A percentile compares a stretch with the other conserved stretches of the same genome.
Evolutionary conservation across 495 filamentous ascomycete species (phyloP).

Genomic region (Penicillium samsonianum): DNA sequence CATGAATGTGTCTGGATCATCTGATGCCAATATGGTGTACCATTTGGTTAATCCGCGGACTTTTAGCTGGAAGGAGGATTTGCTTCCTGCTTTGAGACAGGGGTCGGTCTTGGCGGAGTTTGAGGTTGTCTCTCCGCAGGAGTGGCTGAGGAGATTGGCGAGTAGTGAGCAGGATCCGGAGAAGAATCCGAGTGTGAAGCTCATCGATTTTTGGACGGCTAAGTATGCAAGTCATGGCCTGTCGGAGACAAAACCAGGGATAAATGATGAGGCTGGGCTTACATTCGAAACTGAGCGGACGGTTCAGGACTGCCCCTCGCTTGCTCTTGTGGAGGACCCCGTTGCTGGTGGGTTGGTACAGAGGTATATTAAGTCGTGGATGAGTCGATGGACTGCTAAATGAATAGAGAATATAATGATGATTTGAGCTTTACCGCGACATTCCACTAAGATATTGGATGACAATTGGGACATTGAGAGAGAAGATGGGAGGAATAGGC

Average conservation of each 20-base stretch:
- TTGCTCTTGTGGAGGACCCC: constrained; percentile 22
- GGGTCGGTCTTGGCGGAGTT: constrained; percentile 43
- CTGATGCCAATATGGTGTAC: constrained; percentile 43
- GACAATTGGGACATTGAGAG: background rate
- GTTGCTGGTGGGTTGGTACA: constrained; percentile 24
- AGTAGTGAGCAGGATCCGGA: constrained; percentile 48
- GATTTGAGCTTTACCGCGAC: background rate
- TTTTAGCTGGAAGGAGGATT: constrained; percentile 55
- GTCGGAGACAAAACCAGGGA: background rate
- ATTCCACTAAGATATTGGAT: background rate
- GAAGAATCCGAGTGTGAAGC: constrained; percentile 60
- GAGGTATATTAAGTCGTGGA: constrained; percentile 29
- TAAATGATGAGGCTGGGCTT: constrained; percentile 9
- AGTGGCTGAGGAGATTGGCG: constrained; percentile 54
- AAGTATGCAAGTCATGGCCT: constrained; percentile 26
- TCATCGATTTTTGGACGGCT: constrained; percentile 53
- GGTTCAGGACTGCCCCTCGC: constrained; percentile 21
- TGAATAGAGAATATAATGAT: background rate
- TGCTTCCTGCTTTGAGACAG: constrained; percentile 51
- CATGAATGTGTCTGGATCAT: background rate
- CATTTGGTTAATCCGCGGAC: constrained; percentile 52
- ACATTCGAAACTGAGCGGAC: constrained; percentile 25
- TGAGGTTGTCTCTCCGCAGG: constrained; percentile 41
- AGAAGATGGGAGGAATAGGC: background rate
- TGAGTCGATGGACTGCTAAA: constrained; percentile 21